Percentiles rank a stretch among this genome's conserved stretches.
Conservation (phyloP, 2,329 filamentous ascomycete genomes). For the Aspergillus pseudotamarii region DNA sequence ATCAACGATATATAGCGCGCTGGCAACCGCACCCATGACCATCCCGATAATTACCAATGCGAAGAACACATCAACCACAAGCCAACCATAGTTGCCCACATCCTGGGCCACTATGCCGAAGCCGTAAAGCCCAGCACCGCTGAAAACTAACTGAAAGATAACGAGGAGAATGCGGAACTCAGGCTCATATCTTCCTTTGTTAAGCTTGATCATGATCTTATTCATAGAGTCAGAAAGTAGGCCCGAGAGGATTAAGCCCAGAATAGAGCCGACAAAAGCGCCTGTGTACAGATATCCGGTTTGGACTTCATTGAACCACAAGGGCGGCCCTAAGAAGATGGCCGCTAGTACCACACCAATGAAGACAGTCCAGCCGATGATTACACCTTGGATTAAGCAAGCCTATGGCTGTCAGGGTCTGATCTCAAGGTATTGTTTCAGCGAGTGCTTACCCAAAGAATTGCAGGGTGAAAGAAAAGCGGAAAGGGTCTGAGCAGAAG, state of each 20-base stretch:
- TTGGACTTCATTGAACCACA: slow-evolving; percentile 78
- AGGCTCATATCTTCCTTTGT: slow-evolving; percentile 84
- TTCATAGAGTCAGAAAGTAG: slow-evolving; percentile 73
- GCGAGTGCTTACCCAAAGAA: slow-evolving; percentile 65
- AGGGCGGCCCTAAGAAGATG: slow-evolving; percentile 77
- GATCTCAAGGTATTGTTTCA: not conserved
- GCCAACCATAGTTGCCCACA: slow-evolving; percentile 66
- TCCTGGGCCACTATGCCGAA: slow-evolving; percentile 75
- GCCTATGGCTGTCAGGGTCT: slow-evolving; percentile 38
- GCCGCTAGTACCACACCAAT: slow-evolving; percentile 82
- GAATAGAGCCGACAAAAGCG: slow-evolving; percentile 78
- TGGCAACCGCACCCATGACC: slow-evolving; percentile 87
- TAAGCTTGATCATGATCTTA: slow-evolving; percentile 69
- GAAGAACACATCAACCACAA: slow-evolving; percentile 79
- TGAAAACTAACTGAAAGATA: slow-evolving; percentile 77
- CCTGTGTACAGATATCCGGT: slow-evolving; percentile 87
- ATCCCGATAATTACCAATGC: slow-evolving; percentile 83
- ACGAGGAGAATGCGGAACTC: slow-evolving; percentile 87
- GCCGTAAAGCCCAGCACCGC: slow-evolving; percentile 77
- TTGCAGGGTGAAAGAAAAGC: slow-evolving; percentile 80
- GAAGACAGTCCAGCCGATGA: slow-evolving; percentile 96
- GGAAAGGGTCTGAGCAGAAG: slow-evolving; percentile 74
- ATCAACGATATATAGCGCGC: slow-evolving; percentile 86
- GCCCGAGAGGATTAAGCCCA: slow-evolving; percentile 77
- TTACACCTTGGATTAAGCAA: slow-evolving; percentile 78